These are phyloP conservation scores for Schizothecium vesticola DNA, from an alignment of 495 filamentous ascomycete species.

Conservation along the genomic window DNA sequence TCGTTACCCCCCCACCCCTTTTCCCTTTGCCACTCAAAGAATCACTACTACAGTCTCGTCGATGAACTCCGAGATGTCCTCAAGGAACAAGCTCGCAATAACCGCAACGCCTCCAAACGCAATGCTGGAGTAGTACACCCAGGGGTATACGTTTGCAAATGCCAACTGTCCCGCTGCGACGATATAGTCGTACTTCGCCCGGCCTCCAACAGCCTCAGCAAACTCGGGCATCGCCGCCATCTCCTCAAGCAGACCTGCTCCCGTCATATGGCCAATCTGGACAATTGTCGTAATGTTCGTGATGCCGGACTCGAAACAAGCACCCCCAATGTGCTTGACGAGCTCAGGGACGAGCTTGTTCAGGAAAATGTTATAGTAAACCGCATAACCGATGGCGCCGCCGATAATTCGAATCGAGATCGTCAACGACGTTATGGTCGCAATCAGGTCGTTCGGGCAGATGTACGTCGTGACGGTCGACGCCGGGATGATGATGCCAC, in stretches of 20 bases:
- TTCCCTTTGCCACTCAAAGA: conserved; percentile 29
- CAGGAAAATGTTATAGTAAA: conserved; percentile 73
- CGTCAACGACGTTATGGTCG: conserved; percentile 68
- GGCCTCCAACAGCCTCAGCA: conserved; percentile 46
- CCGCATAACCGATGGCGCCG: conserved; percentile 63
- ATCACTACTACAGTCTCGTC: conserved; percentile 65
- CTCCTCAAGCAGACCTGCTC: conserved; percentile 48
- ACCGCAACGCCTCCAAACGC: conserved; percentile 62
- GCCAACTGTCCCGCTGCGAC: conserved; percentile 58
- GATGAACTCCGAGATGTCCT: conserved; percentile 60
- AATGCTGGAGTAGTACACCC: conserved; percentile 63
- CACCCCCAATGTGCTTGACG: conserved; percentile 46
- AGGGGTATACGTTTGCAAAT: conserved; percentile 59
- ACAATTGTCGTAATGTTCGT: conserved; percentile 50
- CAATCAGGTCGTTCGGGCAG: conserved; percentile 66
- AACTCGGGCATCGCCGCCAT: conserved; percentile 43
- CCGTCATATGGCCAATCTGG: conserved; percentile 53
- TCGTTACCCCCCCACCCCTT: neutral
- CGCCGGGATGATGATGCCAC: conserved; percentile 67
- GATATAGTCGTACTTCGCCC: conserved; percentile 49
- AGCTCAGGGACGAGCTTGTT: conserved; percentile 56
- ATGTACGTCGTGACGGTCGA: conserved; percentile 56
- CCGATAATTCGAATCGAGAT: conserved; percentile 68
- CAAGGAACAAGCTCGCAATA: conserved; percentile 57
- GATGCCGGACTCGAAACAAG: conserved; percentile 52